phyloP scores from a whole-genome alignment of 208 protist genomes.

The Leishmania turanica region DNA sequence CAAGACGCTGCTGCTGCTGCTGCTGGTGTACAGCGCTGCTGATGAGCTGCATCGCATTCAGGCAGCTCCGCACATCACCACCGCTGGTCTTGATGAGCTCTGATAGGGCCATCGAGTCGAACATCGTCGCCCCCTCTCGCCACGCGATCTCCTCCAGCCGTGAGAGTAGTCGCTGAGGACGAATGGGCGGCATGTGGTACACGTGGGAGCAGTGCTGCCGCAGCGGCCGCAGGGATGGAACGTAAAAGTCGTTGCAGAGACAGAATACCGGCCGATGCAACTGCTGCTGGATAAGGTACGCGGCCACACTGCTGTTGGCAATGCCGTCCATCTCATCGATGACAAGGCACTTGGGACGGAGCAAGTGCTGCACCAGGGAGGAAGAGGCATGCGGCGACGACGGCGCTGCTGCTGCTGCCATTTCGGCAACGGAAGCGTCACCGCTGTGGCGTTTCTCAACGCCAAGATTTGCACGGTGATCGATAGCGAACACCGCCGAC shows the following conservation, averaged over 20 bases:
- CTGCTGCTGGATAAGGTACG: constrained; percentile 50
- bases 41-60: constrained; percentile 87
- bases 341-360: constrained; percentile 83
- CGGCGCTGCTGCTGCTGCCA: not conserved
- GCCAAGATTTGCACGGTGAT: not conserved
- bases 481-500: not conserved
- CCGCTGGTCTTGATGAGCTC: constrained; percentile 64
- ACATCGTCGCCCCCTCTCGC: constrained; percentile 34
- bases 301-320: constrained; percentile 57
- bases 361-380: constrained; percentile 62
- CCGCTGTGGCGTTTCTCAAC: not conserved
- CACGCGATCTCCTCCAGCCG: constrained; percentile 63
- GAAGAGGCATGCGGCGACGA: constrained; percentile 5
- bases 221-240: constrained; percentile 66
- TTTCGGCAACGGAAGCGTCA: not conserved
- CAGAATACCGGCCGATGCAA: constrained; percentile 86
- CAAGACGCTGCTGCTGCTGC: constrained; percentile 9
- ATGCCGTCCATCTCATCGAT: constrained; percentile 94
- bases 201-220: constrained; percentile 58
- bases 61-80: constrained; percentile 86
- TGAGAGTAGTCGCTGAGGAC: constrained; percentile 63
- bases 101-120: constrained; percentile 48
- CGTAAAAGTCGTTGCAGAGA: constrained; percentile 88
- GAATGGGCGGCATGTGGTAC: constrained; percentile 66
- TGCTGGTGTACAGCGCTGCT: constrained; percentile 26